These are phyloP conservation scores for Globisporangium nagaii DNA, from an alignment of 352 stramenopile species.

Conservation along the genomic window DNA sequence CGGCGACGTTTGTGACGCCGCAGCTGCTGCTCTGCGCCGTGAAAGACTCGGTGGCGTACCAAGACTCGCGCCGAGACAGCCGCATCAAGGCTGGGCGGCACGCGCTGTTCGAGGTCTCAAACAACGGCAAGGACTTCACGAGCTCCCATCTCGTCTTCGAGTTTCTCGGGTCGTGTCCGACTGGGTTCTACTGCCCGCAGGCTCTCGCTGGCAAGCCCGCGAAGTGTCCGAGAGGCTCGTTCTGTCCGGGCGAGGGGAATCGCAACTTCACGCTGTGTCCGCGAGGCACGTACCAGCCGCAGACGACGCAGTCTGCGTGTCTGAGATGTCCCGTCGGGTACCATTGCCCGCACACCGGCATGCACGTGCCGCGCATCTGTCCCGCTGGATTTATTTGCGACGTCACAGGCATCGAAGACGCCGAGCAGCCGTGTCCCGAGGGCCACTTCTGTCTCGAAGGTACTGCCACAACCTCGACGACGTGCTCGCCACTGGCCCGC, in stretches of 20 bases:
- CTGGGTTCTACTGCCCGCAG: slow-evolving; percentile 84
- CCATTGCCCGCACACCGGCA: slow-evolving; percentile 89
- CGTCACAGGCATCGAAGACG: slow-evolving; percentile 88
- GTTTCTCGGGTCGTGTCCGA: slow-evolving; percentile 75
- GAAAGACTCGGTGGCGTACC: slow-evolving; percentile 23
- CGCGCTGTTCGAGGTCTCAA: slow-evolving; percentile 89
- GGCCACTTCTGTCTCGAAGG: slow-evolving; percentile 95
- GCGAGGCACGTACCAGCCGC: slow-evolving; percentile 92
- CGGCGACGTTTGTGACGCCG: slow-evolving; percentile 84
- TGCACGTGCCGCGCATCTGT: slow-evolving; percentile 92
- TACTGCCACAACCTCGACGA: slow-evolving; percentile 91
- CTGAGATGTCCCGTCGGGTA: slow-evolving; percentile 93
- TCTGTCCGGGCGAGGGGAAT: slow-evolving; percentile 72
- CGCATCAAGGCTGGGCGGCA: slow-evolving; percentile 12
- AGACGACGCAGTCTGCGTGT: slow-evolving; percentile 71
- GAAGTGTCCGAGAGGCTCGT: slow-evolving; percentile 68
- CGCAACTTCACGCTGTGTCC: slow-evolving; percentile 93
- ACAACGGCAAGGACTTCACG: slow-evolving; percentile 94
- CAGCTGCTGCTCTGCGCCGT: slow-evolving; percentile 90
- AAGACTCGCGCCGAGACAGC: slow-evolving; percentile 23
- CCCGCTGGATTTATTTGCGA: slow-evolving; percentile 94
- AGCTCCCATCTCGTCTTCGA: slow-evolving; percentile 70
- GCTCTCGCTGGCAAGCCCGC: slow-evolving; percentile 37
- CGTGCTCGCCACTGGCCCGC: slow-evolving; percentile 50
- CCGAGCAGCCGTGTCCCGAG: slow-evolving; percentile 91